Conservation (phyloP, 2,329 filamentous ascomycete species). For the Beauveria medogensis region DNA sequence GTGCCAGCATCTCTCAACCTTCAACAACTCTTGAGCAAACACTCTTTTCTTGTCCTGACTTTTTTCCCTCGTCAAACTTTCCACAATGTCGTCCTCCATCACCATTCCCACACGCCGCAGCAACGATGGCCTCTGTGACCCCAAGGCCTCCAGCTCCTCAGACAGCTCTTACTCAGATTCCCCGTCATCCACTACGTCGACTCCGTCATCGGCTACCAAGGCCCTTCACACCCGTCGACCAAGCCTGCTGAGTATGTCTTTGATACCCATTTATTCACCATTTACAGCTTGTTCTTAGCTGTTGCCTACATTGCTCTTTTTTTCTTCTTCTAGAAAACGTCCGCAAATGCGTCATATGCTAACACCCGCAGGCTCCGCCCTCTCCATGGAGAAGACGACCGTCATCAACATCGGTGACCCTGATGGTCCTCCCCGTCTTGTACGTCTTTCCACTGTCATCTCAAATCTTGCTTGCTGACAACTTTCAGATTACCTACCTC, state of each 20-base stretch:
- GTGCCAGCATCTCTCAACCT: conserved; percentile 2
- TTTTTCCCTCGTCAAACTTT: background rate
- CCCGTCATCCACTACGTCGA: conserved; percentile 49
- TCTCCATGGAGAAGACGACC: conserved; percentile 69
- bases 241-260: conserved; percentile 49
- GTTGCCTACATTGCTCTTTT: background rate
- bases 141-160: conserved; percentile 41
- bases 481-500: conserved; percentile 64
- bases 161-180: conserved; percentile 32
- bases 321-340: background rate
- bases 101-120: conserved; percentile 48
- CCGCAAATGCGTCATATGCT: background rate
- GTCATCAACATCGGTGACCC: conserved; percentile 71
- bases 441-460: conserved; percentile 30
- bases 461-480: background rate
- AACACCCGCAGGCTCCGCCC: conserved; percentile 49
- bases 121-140: conserved; percentile 27
- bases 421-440: conserved; percentile 64
- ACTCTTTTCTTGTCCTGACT: background rate
- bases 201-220: conserved; percentile 42
- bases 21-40: conserved; percentile 8
- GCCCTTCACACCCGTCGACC: conserved; percentile 48
- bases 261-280: background rate
- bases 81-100: conserved; percentile 59
- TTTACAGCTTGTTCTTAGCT: background rate